phyloP scores from a whole-genome alignment of 2,329 filamentous ascomycete genomes.

The Sarocladium strictum region DNA sequence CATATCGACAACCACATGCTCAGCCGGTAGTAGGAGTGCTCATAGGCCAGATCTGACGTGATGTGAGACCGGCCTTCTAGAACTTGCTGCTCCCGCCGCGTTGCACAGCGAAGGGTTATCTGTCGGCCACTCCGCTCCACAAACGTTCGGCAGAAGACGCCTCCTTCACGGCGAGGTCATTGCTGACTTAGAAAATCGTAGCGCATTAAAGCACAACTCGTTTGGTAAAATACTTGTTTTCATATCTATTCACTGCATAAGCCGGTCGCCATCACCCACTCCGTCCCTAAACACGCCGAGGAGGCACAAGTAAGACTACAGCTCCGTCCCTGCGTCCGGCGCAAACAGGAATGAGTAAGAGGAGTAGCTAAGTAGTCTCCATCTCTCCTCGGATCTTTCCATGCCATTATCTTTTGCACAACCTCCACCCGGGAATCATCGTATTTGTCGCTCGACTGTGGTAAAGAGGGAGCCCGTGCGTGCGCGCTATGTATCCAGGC shows the following conservation, averaged over 20 bases:
- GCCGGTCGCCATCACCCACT: background rate
- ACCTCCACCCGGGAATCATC: slow-evolving; percentile 3
- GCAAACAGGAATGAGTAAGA: background rate
- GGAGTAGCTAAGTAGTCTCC: background rate
- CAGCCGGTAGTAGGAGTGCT: too few species aligned
- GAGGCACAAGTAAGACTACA: background rate
- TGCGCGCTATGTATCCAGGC: slow-evolving; percentile 7
- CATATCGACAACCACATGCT: background rate
- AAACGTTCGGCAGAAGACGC: too few species aligned
- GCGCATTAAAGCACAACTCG: background rate
- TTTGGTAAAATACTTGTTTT: background rate
- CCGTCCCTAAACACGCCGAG: background rate
- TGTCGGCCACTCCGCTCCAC: background rate
- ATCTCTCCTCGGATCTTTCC: background rate
- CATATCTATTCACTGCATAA: background rate
- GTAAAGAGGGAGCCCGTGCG: background rate
- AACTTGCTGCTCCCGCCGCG: too few species aligned
- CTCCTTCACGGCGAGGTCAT: background rate
- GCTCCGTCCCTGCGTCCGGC: slow-evolving; percentile 2
- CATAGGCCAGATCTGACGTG: background rate
- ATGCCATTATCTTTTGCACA: background rate
- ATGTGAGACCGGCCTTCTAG: too few species aligned
- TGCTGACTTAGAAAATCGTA: background rate
- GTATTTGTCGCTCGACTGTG: background rate
- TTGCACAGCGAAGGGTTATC: too few species aligned